Percentiles rank a stretch among this genome's conserved stretches.
These are phyloP conservation scores for Phanerodontia chrysosporium DNA, from an alignment of 768 basidiomycete genomes.

Conservation along the genomic window DNA sequence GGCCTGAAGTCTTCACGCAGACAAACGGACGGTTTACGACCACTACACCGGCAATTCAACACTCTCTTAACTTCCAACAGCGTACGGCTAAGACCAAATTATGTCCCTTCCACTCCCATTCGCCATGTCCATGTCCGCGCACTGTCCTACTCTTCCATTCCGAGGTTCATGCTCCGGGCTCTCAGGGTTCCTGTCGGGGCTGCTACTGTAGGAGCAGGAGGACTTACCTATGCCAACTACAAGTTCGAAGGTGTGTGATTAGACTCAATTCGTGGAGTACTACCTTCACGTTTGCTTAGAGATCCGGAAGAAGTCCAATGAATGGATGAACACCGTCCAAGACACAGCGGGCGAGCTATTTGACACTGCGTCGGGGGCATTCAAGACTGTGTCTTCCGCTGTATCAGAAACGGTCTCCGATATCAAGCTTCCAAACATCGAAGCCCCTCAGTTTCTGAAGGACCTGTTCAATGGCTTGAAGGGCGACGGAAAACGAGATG, in stretches of 20 bases:
- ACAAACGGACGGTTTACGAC: slow-evolving; percentile 30
- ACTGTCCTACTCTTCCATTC: slow-evolving; percentile 84
- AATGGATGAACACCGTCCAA: slow-evolving; percentile 60
- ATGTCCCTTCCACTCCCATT: slow-evolving; percentile 41
- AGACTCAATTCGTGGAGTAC: neutral
- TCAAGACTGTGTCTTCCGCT: slow-evolving; percentile 51
- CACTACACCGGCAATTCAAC: slow-evolving; percentile 53
- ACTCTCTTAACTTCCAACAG: slow-evolving; percentile 50
- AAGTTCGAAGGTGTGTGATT: slow-evolving; percentile 80
- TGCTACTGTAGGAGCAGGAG: slow-evolving; percentile 85
- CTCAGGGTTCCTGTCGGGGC: slow-evolving; percentile 88
- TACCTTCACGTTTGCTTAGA: slow-evolving; percentile 39
- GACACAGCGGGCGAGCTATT: slow-evolving; percentile 69
- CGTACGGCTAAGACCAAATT: slow-evolving; percentile 43
- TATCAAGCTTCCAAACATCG: slow-evolving; percentile 53
- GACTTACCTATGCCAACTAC: slow-evolving; percentile 92
- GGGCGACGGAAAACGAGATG: slow-evolving; percentile 18
- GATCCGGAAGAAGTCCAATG: slow-evolving; percentile 62
- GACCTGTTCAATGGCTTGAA: slow-evolving; percentile 42
- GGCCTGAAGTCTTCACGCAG: slow-evolving; percentile 44
- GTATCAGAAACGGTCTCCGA: slow-evolving; percentile 55
- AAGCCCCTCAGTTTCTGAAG: slow-evolving; percentile 65
- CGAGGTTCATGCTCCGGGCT: slow-evolving; percentile 82
- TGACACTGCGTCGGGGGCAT: slow-evolving; percentile 65
- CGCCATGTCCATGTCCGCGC: slow-evolving; percentile 72